Evolutionary conservation across 495 filamentous ascomycete species (phyloP), one percentile per base, ranked within the genome.

Genomic region (Aspergillus ostianus): DNA sequence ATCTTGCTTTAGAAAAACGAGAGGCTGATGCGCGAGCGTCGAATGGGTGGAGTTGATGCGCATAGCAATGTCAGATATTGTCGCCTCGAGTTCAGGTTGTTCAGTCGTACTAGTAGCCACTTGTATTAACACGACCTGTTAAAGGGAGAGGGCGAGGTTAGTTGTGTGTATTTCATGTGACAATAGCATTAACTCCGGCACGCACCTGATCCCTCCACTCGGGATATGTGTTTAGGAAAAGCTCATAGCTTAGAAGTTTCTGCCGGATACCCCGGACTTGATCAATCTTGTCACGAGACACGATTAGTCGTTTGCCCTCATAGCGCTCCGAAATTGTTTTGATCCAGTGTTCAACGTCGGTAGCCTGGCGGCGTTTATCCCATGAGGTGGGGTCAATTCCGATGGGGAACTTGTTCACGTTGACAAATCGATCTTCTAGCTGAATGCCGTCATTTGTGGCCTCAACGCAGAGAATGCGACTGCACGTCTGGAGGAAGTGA

Each of bases 1-100:
- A 64, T 97, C 93, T 72, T 97, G 93, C 73, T 95, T 91, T 19
- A 97, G 78, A 73, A 96, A 97, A n/a, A 96, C 90, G 8, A 97
- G 78, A 23, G 93, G 93, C 62, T 94, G 88, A 63, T 97, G 92
- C 1, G 90, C 88, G 26, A 97, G 81, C 29, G 90, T 95, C 0
- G 92, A 90, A 78, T 92, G 90, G 2, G 84, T 82, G 8, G 91
- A 92, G 68, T 97, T 95, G 64, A 97, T 93, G 30, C 93, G 85
- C 51, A 91, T 95, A 51, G 94, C 90, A 67, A 97, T 97, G 61
- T 96, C 91, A 8, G 89, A 90, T 15, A 97, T 89, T 2, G 89
- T 91, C 7, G 89, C 89, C 61, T 93, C 89, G 13, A 96, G 84
- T 66, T 95, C 92, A 29, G 85, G 83, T 70, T 93, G 88, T 68